Conservation (phyloP, 352 stramenopile genomes). For the Stramenopiles sp. region DNA sequence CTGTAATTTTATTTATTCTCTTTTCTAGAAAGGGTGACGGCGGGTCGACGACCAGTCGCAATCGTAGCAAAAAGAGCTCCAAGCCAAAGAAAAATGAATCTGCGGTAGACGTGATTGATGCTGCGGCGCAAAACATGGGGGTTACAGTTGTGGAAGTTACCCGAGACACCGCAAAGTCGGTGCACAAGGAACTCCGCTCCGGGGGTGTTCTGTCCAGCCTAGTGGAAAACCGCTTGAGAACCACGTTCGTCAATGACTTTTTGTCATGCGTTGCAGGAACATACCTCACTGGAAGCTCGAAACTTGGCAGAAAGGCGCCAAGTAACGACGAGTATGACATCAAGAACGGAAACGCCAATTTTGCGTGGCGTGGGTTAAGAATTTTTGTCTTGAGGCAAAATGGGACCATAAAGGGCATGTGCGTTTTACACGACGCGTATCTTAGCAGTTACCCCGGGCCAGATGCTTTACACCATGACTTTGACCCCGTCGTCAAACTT, state of each 20-base stretch:
- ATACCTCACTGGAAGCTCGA: not conserved
- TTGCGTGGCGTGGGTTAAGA: not conserved
- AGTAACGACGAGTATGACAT: not conserved
- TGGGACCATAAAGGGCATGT: not conserved
- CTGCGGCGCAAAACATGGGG: not conserved
- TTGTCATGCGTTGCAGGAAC: not conserved
- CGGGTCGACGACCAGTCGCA: too few species aligned
- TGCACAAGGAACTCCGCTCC: not conserved
- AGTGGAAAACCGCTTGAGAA: not conserved
- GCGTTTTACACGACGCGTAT: not conserved
- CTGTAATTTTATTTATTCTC: too few species aligned
- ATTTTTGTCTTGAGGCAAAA: not conserved
- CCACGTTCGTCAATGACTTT: not conserved
- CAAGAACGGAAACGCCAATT: not conserved
- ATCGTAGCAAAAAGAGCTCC: too few species aligned
- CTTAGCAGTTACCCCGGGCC: not conserved
- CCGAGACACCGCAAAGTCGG: not conserved
- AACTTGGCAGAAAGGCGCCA: not conserved
- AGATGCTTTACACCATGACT: not conserved
- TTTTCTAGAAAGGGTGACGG: too few species aligned
- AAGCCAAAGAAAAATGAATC: not conserved
- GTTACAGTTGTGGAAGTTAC: conserved; percentile 8
- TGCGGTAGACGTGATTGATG: not conserved
- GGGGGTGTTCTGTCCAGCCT: not conserved
- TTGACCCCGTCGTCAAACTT: not conserved